phyloP scores from a whole-genome alignment of 2,329 filamentous ascomycete genomes.

The Neoarthrinium moseri region DNA sequence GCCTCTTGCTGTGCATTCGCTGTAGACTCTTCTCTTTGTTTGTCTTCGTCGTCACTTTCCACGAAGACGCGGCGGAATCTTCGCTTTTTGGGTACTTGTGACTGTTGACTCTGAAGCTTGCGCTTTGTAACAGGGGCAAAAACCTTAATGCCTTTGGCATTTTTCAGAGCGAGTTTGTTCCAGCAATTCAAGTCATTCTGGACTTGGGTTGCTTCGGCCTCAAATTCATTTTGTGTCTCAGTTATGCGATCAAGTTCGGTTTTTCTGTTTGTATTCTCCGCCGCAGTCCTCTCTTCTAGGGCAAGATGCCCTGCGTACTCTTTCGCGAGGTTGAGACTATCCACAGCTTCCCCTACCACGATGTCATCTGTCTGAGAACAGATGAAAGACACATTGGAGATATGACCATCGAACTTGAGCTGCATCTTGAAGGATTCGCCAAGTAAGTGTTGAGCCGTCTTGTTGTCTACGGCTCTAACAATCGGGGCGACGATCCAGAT shows the following conservation, averaged over 20 bases:
- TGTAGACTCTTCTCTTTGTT: slow-evolving; percentile 15
- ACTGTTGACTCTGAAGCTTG: background rate
- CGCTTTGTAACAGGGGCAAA: background rate
- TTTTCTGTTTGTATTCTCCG: slow-evolving; percentile 11
- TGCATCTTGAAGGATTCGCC: slow-evolving; percentile 58
- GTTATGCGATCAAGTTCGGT: slow-evolving; percentile 18
- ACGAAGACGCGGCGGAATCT: background rate
- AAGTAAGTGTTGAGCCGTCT: slow-evolving; percentile 55
- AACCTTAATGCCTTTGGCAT: background rate
- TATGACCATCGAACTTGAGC: slow-evolving; percentile 56
- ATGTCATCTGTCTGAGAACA: slow-evolving; percentile 24
- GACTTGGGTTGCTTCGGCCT: no score
- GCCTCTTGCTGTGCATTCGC: slow-evolving; percentile 29
- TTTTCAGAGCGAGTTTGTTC: background rate
- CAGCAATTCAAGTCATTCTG: no score
- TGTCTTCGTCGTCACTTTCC: background rate
- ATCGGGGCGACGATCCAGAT: slow-evolving; percentile 64
- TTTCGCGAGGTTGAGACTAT: slow-evolving; percentile 34
- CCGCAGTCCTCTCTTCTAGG: background rate
- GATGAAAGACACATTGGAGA: slow-evolving; percentile 53
- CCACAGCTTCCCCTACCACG: slow-evolving; percentile 22
- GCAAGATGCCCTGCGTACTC: slow-evolving; percentile 33
- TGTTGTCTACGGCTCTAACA: slow-evolving; percentile 59
- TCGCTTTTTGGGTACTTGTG: background rate
- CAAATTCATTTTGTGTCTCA: background rate